These are phyloP conservation scores for Xylaria longipes DNA, from an alignment of 495 filamentous ascomycete genomes.

Conservation along the genomic window DNA sequence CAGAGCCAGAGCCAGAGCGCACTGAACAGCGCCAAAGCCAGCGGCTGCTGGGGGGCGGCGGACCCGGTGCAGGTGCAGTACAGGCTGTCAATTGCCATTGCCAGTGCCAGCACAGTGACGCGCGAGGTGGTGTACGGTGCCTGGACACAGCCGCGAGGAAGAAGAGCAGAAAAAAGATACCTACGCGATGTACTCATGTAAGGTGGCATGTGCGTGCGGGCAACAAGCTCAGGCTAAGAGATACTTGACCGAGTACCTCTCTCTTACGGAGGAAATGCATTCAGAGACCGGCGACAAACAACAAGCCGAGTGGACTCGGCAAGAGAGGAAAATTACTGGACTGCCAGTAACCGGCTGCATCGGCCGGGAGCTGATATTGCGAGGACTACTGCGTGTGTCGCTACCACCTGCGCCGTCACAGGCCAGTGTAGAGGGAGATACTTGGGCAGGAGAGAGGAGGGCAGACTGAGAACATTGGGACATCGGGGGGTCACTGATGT, in stretches of 20 bases:
- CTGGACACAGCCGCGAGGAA: background rate
- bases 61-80: slow-evolving; percentile 14
- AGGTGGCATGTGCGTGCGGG: slow-evolving; percentile 20
- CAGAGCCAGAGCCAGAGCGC: slow-evolving; percentile 10
- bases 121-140: slow-evolving; percentile 1
- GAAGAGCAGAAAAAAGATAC: slow-evolving; percentile 9
- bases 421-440: background rate
- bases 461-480: background rate
- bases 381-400: slow-evolving; percentile 11
- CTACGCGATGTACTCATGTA: slow-evolving; percentile 19
- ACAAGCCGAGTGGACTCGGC: slow-evolving; percentile 8
- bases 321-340: slow-evolving; percentile 14
- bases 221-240: slow-evolving; percentile 15
- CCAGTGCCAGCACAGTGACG: slow-evolving; percentile 13
- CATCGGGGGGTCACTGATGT: background rate
- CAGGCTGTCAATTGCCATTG: slow-evolving; percentile 8
- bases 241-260: slow-evolving; percentile 21
- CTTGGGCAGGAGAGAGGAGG: background rate
- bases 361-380: slow-evolving; percentile 10
- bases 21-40: slow-evolving; percentile 12
- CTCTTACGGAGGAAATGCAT: slow-evolving; percentile 13
- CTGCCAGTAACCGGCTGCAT: slow-evolving; percentile 24
- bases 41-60: slow-evolving; percentile 18
- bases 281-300: slow-evolving; percentile 10
- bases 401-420: slow-evolving; percentile 11